These are phyloP conservation scores for Clathrus columnatus DNA, from an alignment of 768 basidiomycete genomes.

Conservation along the genomic window DNA sequence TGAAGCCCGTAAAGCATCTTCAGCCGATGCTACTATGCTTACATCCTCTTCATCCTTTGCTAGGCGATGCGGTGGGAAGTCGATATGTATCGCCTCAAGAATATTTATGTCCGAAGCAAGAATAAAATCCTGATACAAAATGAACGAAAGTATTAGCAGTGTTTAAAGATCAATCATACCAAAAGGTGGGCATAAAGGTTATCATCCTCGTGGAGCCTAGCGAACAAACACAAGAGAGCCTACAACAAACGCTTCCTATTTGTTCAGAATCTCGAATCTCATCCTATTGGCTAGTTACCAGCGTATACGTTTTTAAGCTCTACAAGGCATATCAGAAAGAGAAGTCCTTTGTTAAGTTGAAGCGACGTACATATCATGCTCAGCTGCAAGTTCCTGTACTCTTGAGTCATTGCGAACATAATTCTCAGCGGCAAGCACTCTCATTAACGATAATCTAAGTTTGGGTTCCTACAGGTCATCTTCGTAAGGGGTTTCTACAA, in stretches of 20 bases:
- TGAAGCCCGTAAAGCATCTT: slow-evolving; percentile 40
- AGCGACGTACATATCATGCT: slow-evolving; percentile 47
- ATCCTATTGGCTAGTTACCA: slow-evolving; percentile 89
- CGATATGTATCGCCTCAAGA: slow-evolving; percentile 74
- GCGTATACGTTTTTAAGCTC: slow-evolving; percentile 62
- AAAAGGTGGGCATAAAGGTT: slow-evolving; percentile 89
- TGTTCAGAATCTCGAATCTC: slow-evolving; percentile 77
- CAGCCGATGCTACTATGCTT: slow-evolving; percentile 36
- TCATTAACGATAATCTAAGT: slow-evolving; percentile 83
- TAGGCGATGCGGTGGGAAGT: slow-evolving; percentile 60
- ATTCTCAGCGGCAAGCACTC: slow-evolving; percentile 60
- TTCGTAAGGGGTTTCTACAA: slow-evolving; percentile 47
- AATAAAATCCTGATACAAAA: slow-evolving; percentile 52
- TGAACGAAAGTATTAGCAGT: slow-evolving; percentile 10
- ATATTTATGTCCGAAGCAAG: slow-evolving; percentile 65
- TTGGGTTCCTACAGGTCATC: slow-evolving; percentile 58
- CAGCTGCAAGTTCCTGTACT: slow-evolving; percentile 64
- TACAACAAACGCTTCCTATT: slow-evolving; percentile 67
- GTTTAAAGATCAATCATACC: slow-evolving; percentile 30
- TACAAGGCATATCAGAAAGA: too few species aligned
- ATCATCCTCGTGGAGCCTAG: slow-evolving; percentile 66
- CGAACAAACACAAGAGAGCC: slow-evolving; percentile 67
- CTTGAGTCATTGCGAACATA: slow-evolving; percentile 57
- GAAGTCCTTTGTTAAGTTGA: neutral
- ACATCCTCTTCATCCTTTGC: slow-evolving; percentile 20